Conservation (phyloP, 371 early-diverging fungal genomes). For the Rhizopus delemar region DNA sequence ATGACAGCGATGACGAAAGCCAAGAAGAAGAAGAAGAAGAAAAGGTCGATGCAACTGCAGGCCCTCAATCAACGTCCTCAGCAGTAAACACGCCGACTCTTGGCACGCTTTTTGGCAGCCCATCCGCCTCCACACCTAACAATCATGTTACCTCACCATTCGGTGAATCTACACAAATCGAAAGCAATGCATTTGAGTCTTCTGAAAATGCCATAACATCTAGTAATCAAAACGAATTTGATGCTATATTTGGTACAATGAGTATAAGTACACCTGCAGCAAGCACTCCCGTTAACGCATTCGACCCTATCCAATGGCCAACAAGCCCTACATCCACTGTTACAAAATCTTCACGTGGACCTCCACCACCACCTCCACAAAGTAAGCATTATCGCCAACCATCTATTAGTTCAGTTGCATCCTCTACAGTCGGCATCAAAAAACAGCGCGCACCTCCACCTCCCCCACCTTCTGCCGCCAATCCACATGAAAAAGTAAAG, state of each 20-base stretch:
- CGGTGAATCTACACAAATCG: neutral
- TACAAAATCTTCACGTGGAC: conserved; percentile 25
- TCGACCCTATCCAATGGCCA: conserved; percentile 31
- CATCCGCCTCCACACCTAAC: neutral
- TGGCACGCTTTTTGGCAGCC: conserved; percentile 17
- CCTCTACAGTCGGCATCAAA: neutral
- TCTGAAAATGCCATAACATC: too few species aligned
- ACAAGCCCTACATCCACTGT: conserved; percentile 5
- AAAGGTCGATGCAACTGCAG: too few species aligned
- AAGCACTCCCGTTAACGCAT: conserved; percentile 4
- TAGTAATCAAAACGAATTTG: conserved; percentile 31
- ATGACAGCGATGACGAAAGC: too few species aligned
- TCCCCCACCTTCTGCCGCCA: too few species aligned
- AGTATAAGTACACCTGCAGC: conserved; percentile 8
- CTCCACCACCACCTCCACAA: conserved; percentile 49
- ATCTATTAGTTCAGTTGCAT: conserved; percentile 22
- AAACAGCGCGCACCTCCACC: too few species aligned
- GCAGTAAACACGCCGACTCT: conserved; percentile 22
- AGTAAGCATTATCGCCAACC: conserved; percentile 43
- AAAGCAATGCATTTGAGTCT: too few species aligned
- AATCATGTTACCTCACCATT: conserved; percentile 9
- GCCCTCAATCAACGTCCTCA: neutral
- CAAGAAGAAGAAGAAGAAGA: too few species aligned
- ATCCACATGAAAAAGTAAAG: too few species aligned
- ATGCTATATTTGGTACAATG: conserved; percentile 44